A percentile compares a stretch with the other conserved stretches of the same genome.
Evolutionary conservation across 176 grass and related monocot species (phyloP).

Genomic region (Carex kokanica): DNA sequence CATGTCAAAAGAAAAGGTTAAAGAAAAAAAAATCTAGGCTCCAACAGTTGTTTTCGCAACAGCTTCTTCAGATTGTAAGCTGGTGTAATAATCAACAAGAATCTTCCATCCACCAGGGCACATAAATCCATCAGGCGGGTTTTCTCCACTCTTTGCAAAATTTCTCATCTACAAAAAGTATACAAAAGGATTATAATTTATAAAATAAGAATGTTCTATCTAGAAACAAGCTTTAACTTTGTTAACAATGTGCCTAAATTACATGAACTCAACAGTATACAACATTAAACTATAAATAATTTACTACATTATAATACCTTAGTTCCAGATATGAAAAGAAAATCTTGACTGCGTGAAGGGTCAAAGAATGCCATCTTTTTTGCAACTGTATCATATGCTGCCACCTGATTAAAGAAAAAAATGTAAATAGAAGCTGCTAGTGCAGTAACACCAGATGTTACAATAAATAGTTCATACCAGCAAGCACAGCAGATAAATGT

Average conservation of each 20-base stretch:
- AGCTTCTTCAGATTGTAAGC: slow-evolving; percentile 63
- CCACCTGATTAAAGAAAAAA: slow-evolving; percentile 46
- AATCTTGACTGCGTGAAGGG: slow-evolving; percentile 78
- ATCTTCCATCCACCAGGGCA: slow-evolving; percentile 92
- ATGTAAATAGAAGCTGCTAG: slow-evolving; percentile 11
- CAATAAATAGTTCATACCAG: background rate
- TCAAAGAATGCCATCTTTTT: slow-evolving; percentile 98
- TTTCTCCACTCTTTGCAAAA: slow-evolving; percentile 81
- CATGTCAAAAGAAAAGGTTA: background rate
- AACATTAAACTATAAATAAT: slow-evolving; percentile 8
- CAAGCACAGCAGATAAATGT: too few species aligned
- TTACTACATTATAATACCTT: slow-evolving; percentile 42
- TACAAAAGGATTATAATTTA: background rate
- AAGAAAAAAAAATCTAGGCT: background rate
- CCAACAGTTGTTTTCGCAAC: slow-evolving; percentile 12
- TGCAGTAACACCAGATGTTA: background rate
- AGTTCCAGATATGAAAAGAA: slow-evolving; percentile 97
- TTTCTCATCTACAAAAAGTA: slow-evolving; percentile 63
- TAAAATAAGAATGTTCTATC: background rate
- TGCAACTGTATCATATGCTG: slow-evolving; percentile 68
- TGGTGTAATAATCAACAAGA: slow-evolving; percentile 82
- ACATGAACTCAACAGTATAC: background rate
- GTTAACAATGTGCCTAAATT: background rate
- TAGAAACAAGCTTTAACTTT: background rate
- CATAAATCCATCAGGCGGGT: slow-evolving; percentile 93